A percentile compares a stretch with the other conserved stretches of the same genome.
phyloP scores from a whole-genome alignment of 768 basidiomycete species.

The Phaeolepiota aurea region DNA sequence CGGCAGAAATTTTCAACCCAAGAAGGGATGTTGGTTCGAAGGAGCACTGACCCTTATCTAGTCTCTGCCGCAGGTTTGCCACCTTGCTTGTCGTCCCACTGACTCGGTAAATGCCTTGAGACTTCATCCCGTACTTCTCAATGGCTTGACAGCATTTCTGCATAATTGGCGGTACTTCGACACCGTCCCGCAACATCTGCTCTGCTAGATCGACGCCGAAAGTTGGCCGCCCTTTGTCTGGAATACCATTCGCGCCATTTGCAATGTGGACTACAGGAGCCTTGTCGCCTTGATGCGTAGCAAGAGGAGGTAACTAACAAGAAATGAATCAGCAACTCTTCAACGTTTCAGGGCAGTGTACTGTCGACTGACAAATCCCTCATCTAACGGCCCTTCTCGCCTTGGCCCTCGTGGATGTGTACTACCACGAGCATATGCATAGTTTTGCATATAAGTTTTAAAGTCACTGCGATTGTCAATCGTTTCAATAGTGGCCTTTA shows the following conservation, averaged over 20 bases:
- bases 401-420: constrained; percentile 59
- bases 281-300: constrained; percentile 26
- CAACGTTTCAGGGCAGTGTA: constrained; percentile 2
- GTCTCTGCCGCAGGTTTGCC: constrained; percentile 65
- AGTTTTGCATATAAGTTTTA: constrained; percentile 96
- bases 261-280: constrained; percentile 3
- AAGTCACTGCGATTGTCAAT: constrained; percentile 96
- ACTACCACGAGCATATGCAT: constrained; percentile 79
- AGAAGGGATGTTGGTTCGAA: constrained; percentile 3
- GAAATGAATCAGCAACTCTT: constrained; percentile 4
- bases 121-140: constrained; percentile 78
- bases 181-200: constrained; percentile 86
- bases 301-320: constrained; percentile 54
- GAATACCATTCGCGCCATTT: constrained; percentile 27
- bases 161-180: constrained; percentile 83
- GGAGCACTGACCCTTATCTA: constrained; percentile 67
- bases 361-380: constrained; percentile 80
- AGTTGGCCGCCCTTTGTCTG: constrained; percentile 68
- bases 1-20: constrained; percentile 5
- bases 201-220: constrained; percentile 91
- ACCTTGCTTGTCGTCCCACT: constrained; percentile 90
- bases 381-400: constrained; percentile 83
- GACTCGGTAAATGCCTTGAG: constrained; percentile 89
- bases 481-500: constrained; percentile 81
- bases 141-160: constrained; percentile 88